These are phyloP conservation scores for Aciculoconidium aculeatum DNA, from an alignment of 805 yeast genomes.

Conservation along the genomic window DNA sequence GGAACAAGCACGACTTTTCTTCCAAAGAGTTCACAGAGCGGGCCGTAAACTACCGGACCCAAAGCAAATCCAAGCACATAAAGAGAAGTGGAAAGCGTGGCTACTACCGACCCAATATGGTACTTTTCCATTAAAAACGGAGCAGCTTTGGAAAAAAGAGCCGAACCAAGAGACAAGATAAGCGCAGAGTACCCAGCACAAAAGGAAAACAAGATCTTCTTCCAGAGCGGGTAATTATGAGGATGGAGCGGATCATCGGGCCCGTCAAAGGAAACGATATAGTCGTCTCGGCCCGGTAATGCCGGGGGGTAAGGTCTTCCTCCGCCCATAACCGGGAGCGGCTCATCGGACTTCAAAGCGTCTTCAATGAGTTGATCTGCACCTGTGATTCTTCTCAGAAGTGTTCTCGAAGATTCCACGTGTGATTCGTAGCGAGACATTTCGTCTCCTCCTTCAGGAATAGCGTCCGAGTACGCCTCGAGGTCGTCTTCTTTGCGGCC, in stretches of 20 bases:
- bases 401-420: conserved; percentile 15
- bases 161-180: conserved; percentile 14
- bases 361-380: conserved; percentile 14
- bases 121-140: conserved; percentile 42
- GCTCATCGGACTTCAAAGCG: conserved; percentile 20
- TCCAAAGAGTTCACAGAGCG: conserved; percentile 17
- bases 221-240: conserved; percentile 48
- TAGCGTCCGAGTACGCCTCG: no score
- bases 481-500: no score
- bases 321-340: conserved; percentile 56
- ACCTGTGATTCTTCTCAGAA: conserved; percentile 17
- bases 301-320: conserved; percentile 58
- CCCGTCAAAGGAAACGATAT: conserved; percentile 70
- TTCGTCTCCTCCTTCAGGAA: conserved; percentile 15
- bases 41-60: conserved; percentile 62
- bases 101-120: conserved; percentile 62
- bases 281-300: conserved; percentile 49
- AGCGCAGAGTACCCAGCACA: conserved; percentile 29
- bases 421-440: conserved; percentile 19
- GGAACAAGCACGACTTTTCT: conserved; percentile 38
- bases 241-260: conserved; percentile 77
- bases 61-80: conserved; percentile 92
- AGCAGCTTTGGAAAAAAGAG: conserved; percentile 62
- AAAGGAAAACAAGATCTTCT: conserved; percentile 18
- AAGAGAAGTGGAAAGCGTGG: conserved; percentile 68